Evolutionary conservation across 1,139 yeast species (phyloP), one percentile per base, ranked within the genome.

Genomic region (Diutina sp.): DNA sequence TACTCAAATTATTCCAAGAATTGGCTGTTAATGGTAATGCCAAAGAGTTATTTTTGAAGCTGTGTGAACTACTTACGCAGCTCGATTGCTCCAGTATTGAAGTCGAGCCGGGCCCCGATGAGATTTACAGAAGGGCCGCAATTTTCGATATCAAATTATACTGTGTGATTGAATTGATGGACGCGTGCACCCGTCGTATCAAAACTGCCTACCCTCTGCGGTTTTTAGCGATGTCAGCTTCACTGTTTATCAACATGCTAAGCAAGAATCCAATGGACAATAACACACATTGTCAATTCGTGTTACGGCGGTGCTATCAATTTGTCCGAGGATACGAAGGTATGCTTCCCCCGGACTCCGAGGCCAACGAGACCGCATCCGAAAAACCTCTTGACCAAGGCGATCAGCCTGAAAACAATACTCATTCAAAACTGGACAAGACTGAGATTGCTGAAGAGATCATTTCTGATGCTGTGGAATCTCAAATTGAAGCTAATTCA

Each of bases 191-290:
- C 63, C 71, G 69, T 59, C 71, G 81, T 57, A 83, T 86, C 60
- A 72, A 76, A 51, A 86, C 95, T 0, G 67, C 54, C 28, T 84
- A 84, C 64, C 96, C 97, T 12, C 86, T 96, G 0, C 77, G 87
- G 59, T 88, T 88, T 64, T 71, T 91, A 57, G 78, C 85, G 1
- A 85, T 87, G 79, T 79, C 83, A 1, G 72, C 84, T 0, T 67
- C 85, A 1, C 74, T 89, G 0, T 67, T 83, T 52, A 68, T 85
- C 54, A 81, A 80, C 56, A 29, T 50, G 53, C 6, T 50, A 11
- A 74, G 79, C 57, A 8, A 25, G 6, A 38, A 51, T 16, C 18
- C 16, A 28, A 21, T 38, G 12, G 46, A 38, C 35, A 21, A 21
- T 9, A 18, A n/a, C 46, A 21, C 28, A 12, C 35, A n/a, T 29